Percentiles rank a stretch among this genome's conserved stretches.
These are phyloP conservation scores for Nicotiana noctiflora DNA, from an alignment of 257 asterid genomes.

Conservation along the genomic window DNA sequence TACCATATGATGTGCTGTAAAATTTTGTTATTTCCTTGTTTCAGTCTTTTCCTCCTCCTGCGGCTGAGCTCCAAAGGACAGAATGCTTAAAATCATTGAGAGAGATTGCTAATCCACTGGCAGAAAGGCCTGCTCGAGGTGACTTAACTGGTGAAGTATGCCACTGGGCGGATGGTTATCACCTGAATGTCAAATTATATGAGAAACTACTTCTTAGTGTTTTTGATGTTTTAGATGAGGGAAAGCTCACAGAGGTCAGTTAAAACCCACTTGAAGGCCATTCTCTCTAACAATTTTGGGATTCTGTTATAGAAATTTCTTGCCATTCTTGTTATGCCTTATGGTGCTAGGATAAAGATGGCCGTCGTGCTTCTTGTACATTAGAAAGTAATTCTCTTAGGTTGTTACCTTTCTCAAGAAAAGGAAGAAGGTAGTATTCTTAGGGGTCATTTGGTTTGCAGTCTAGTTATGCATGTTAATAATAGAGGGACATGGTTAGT, in stretches of 20 bases:
- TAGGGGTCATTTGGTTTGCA: not conserved
- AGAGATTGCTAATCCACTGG: slow-evolving; percentile 75
- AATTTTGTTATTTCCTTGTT: slow-evolving; percentile 14
- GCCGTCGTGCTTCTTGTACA: not conserved
- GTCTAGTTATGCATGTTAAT: not conserved
- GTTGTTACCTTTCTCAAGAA: not conserved
- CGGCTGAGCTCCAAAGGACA: slow-evolving; percentile 84
- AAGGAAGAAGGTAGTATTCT: not conserved
- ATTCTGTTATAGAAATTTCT: not conserved
- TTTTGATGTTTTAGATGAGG: slow-evolving; percentile 94
- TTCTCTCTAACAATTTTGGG: not conserved
- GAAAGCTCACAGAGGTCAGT: slow-evolving; percentile 97
- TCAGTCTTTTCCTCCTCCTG: slow-evolving; percentile 82
- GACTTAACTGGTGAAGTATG: slow-evolving; percentile 98
- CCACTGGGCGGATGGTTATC: slow-evolving; percentile 99
- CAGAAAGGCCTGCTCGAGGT: slow-evolving; percentile 97
- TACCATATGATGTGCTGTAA: slow-evolving; percentile 15
- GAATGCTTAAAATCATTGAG: slow-evolving; percentile 83
- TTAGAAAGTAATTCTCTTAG: not conserved
- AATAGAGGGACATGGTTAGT: not conserved
- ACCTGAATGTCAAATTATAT: slow-evolving; percentile 76
- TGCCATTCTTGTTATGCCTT: not conserved
- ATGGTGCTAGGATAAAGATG: not conserved
- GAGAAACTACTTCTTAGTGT: slow-evolving; percentile 90
- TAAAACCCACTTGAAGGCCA: not conserved